Base-by-base conservation (phyloP, 208 protist species). In the Acanthamoeba comandoni region DNA sequence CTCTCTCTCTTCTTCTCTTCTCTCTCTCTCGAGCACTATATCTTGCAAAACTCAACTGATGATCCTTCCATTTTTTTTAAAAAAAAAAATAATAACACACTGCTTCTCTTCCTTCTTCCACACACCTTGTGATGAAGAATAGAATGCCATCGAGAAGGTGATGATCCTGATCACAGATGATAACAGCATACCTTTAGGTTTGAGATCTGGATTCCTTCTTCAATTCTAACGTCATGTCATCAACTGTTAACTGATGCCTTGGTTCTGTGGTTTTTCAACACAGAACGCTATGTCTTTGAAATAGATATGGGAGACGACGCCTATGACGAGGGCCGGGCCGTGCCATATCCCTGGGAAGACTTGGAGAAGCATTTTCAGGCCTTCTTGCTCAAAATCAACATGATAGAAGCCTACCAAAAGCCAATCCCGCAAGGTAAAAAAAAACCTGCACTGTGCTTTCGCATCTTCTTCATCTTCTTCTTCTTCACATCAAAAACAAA, bases 311-410 rank as follows among this genome's bases (percentile, higher is more conserved):
- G 17, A 60, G 17, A 15, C 19, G 53, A 39, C n/a, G n/a, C 26
- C 26, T 51, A 85, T 51, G 75, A 85, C 17, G 75, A 64, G n/a
- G 29, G 60, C 53, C 43, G 60, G 13, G n/a, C 52, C 26, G n/a
- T n/a, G n/a, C n/a, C n/a, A n/a, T 64, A 65, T 35, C 55, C 60
- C 22, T 19, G 55, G 9, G 29, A 3, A 13, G 75, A 58, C 24
- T 29, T 85, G 5, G 55, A 85, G 53, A 85, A 85, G 52, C 55
- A 85, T n/a, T 85, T 85, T 39, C 65, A 57, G 35, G 35, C 75
- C 2, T 85, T 65, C 26, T 57, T 85, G 13, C 75, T 85, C 75
- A 85, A 85, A 26, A n/a, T 85, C 75, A 85, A 26, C 75, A 85
- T 85, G 75, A 29, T 57, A 12, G 75, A 85, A 35, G 75, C 75